Evolutionary conservation across 2,329 filamentous ascomycete species (phyloP), one percentile per base, ranked within the genome.

Genomic region (Colletotrichum phormii): DNA sequence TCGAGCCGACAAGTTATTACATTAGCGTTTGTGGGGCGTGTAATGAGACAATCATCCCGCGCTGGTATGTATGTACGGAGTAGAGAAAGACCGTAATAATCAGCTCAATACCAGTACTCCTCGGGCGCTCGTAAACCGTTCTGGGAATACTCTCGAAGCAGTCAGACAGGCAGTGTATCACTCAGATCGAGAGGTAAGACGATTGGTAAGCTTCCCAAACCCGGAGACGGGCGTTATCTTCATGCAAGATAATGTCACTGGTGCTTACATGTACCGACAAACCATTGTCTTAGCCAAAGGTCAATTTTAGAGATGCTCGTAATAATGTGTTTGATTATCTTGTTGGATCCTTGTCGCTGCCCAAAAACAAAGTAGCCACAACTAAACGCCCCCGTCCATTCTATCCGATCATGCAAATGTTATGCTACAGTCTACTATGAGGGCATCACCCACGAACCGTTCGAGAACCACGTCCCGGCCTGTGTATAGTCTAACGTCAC

Each of bases 381-480:
- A 29, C 18, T 9, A 7, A 54, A 64, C 31, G 61, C 61, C 49
- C n/a, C 13, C 37, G 5, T 31, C 33, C 51, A 64, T 53, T 51
- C 33, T 24, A 53, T 49, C 61, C 29, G 18, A 9, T 31, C 49
- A 9, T 12, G 9, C 31, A 49, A n/a, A 49, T 49, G 42, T 22
- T n/a, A 49, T 49, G 18, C 18, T 49, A 5, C 11, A n/a, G 42
- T 57, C 64, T 72, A 72, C 42, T 64, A 42, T 46, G 54, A 18
- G 9, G 70, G 65, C 65, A 70, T 60, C 42, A 54, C 55, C 66
- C 66, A 72, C 5, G 70, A 42, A 7, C 70, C 70, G 60, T 72
- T 72, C 9, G 70, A 60, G 55, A 70, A 58, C 70, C 70, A 72
- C 24, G 60, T 72, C 24, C 70, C 70, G 22, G 70, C 65, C 59